Base-by-base conservation (phyloP, 1,139 yeast species). In the Geotrichum carabidarum region DNA sequence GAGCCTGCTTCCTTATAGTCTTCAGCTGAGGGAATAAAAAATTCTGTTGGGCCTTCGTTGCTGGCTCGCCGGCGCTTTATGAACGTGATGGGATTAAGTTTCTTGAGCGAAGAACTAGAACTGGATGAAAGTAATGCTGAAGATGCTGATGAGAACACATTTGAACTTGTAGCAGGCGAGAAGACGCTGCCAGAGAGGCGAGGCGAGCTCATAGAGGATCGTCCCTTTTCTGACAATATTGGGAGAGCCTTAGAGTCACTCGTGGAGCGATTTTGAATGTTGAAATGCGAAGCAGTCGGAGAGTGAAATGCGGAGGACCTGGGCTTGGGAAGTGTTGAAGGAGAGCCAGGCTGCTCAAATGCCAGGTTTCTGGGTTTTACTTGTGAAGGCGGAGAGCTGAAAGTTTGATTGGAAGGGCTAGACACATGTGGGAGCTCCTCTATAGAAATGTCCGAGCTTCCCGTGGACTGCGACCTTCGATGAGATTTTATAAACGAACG, bases 1-100 rank as follows among this genome's bases (percentile, higher is more conserved):
- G 64, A 60, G 11, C 71, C 72, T 6, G 71, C 71, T 22, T 62
- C 67, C 36, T 46, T 46, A 48, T 58, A 58, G n/a, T 58, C 61
- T n/a, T 58, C 55, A 3, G 54, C 56, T 2, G 58, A 48, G 6
- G 56, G 56, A 8, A 54, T 17, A 8, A 47, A 36, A n/a, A 47
- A 35, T 11, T 34, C 45, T 1, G 51, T 47, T 17, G 17, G 14
- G 8, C 44, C 57, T n/a, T 37, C 53, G 12, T 46, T 44, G 34
- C 46, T 44, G n/a, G 53, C 31, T 7, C 55, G 45, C 17, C 49
- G 45, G 6, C 60, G 53, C 15, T 55, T 54, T 32, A 59, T 54
- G 48, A 58, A 64, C 4, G 61, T 56, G 14, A 64, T 62, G 15
- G 68, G 68, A 40, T 64, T 65, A 37, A 65, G 60, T 42, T 63